phyloP scores from a whole-genome alignment of 2,329 filamentous ascomycete genomes.

The Tolypocladium cylindrosporum region DNA sequence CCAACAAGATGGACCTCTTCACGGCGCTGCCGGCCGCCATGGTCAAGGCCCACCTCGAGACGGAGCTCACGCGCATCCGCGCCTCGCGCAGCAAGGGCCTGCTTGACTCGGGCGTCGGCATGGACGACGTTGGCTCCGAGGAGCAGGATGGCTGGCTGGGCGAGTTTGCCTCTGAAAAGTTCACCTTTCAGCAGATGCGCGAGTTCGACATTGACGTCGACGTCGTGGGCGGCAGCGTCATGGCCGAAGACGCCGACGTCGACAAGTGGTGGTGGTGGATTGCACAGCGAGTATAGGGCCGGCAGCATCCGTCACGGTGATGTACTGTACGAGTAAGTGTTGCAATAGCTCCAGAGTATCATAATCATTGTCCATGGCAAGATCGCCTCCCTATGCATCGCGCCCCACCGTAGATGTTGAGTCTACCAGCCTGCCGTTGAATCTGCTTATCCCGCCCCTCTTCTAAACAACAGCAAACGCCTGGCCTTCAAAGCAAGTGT shows the following conservation, averaged over 20 bases:
- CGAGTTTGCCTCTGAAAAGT: conserved; percentile 65
- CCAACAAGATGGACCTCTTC: conserved; percentile 94
- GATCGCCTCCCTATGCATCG: background rate
- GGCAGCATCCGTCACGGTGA: background rate
- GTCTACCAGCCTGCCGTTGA: conserved; percentile 20
- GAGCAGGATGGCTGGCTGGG: conserved; percentile 82
- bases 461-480: background rate
- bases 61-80: conserved; percentile 71
- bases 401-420: conserved; percentile 27
- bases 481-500: background rate
- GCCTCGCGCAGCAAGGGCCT: conserved; percentile 70
- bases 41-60: conserved; percentile 66
- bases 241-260: conserved; percentile 56
- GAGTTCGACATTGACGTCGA: conserved; percentile 74
- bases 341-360: background rate
- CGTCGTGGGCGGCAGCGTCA: conserved; percentile 65
- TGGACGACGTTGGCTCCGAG: conserved; percentile 48
- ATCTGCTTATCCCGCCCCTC: conserved; percentile 2
- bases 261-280: conserved; percentile 91
- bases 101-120: conserved; percentile 68
- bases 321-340: background rate
- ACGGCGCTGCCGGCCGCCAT: conserved; percentile 74
- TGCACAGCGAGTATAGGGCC: conserved; percentile 54
- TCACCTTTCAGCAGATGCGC: conserved; percentile 72
- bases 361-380: background rate